Conservation (phyloP, 345 rosid species). For the Gynandropsis gynandra region DNA sequence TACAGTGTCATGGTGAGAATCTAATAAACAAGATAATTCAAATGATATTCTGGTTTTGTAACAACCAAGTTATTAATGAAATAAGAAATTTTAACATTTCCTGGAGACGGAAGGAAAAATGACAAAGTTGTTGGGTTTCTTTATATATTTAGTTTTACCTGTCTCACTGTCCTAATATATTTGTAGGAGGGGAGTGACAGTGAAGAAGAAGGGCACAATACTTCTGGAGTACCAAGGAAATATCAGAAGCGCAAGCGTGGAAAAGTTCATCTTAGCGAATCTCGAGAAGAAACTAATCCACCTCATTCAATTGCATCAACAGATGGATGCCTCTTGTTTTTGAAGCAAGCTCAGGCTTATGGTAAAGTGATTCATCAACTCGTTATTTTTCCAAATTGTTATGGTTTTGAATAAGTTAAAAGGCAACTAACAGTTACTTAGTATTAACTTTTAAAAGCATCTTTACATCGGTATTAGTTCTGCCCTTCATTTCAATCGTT, state of each 20-base stretch:
- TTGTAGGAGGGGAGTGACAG: slow-evolving; percentile 65
- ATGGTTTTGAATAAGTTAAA: slow-evolving; percentile 5
- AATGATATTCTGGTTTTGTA: not conserved
- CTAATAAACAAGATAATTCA: no score
- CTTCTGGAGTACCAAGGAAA: slow-evolving; percentile 34
- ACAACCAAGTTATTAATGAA: not conserved
- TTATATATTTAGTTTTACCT: slow-evolving; percentile 7
- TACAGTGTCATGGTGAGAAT: slow-evolving; percentile 64
- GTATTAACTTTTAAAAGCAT: not conserved
- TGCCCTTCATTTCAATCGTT: slow-evolving; percentile 7
- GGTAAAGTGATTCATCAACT: slow-evolving; percentile 38
- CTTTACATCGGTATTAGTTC: slow-evolving; percentile 13
- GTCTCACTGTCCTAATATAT: slow-evolving; percentile 6
- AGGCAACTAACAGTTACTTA: slow-evolving; percentile 2
- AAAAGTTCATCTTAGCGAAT: slow-evolving; percentile 31
- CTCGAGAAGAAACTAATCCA: slow-evolving; percentile 40
- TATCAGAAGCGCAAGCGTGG: slow-evolving; percentile 53
- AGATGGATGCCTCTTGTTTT: slow-evolving; percentile 64
- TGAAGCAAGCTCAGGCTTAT: slow-evolving; percentile 50
- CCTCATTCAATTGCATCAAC: slow-evolving; percentile 33
- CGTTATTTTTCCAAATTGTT: not conserved
- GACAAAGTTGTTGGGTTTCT: slow-evolving; percentile 1
- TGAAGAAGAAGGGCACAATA: slow-evolving; percentile 60
- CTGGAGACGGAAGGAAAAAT: not conserved
- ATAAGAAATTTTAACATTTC: slow-evolving; percentile 3